Conservation (phyloP, 2,329 filamentous ascomycete genomes). For the Phyllosticta citrichinensis region DNA sequence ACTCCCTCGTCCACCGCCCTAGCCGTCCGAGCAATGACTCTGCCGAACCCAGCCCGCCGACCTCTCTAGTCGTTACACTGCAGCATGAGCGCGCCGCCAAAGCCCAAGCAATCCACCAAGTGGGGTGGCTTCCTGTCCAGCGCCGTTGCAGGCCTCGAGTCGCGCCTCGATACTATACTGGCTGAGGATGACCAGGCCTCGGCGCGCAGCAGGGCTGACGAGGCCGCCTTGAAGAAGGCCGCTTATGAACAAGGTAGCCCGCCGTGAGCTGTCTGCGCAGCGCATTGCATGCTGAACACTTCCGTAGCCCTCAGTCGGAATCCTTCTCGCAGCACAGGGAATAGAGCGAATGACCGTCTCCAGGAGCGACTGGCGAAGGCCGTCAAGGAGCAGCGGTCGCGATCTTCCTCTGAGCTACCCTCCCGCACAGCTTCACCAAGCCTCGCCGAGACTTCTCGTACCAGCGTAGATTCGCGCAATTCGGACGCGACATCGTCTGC, state of each 20-base stretch:
- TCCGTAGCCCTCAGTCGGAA: conserved; percentile 46
- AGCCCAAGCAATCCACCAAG: conserved; percentile 19
- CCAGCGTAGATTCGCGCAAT: conserved; percentile 34
- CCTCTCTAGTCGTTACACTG: conserved; percentile 5
- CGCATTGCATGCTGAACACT: conserved; percentile 15
- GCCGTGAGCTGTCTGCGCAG: background rate
- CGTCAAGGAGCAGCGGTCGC: conserved; percentile 47
- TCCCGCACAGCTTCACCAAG: conserved; percentile 47
- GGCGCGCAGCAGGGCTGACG: conserved; percentile 31
- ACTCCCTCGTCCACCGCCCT: background rate
- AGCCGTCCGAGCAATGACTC: conserved; percentile 10
- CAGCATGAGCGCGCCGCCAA: conserved; percentile 13
- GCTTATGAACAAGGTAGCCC: conserved; percentile 24
- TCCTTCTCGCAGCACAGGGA: conserved; percentile 48
- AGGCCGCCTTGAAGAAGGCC: conserved; percentile 24
- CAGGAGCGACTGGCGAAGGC: conserved; percentile 86
- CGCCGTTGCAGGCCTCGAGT: conserved; percentile 89
- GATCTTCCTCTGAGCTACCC: conserved; percentile 39
- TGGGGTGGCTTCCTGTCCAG: conserved; percentile 62
- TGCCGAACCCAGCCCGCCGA: conserved; percentile 6
- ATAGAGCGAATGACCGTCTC: conserved; percentile 66
- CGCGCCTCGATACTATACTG: conserved; percentile 81
- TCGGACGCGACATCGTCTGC: conserved; percentile 20
- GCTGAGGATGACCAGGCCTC: conserved; percentile 60
- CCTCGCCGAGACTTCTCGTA: conserved; percentile 32